Conservation (phyloP, 768 basidiomycete species). For the Exidia glandulosa region DNA sequence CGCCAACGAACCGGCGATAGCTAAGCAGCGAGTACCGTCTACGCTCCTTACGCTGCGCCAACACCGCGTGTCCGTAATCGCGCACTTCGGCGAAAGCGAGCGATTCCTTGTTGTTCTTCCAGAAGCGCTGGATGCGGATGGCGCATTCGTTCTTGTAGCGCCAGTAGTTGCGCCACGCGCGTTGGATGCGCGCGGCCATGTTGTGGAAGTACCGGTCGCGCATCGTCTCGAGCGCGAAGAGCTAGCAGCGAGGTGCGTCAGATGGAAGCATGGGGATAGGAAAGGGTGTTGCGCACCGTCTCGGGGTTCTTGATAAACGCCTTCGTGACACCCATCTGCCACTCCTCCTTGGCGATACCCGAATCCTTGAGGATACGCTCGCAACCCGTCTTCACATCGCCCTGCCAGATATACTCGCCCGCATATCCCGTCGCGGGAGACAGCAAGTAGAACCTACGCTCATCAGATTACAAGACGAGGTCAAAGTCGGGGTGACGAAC, state of each 20-base stretch:
- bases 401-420: constrained; percentile 95
- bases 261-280: not conserved
- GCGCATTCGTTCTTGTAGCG: constrained; percentile 94
- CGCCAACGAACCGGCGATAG: constrained; percentile 90
- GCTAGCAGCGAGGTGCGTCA: constrained; percentile 31
- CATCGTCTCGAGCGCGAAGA: constrained; percentile 98
- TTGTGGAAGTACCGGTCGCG: constrained; percentile 99
- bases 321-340: constrained; percentile 99
- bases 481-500: constrained; percentile 7
- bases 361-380: constrained; percentile 88
- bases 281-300: constrained; percentile 45
- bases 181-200: constrained; percentile 95
- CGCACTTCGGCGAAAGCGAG: constrained; percentile 81
- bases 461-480: not conserved
- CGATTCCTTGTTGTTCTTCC: constrained; percentile 95
- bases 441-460: constrained; percentile 68
- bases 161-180: constrained; percentile 92
- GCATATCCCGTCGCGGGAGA: constrained; percentile 95
- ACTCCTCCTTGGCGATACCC: constrained; percentile 91
- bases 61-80: constrained; percentile 72
- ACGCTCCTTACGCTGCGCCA: constrained; percentile 87
- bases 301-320: constrained; percentile 99
- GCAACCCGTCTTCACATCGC: constrained; percentile 84
- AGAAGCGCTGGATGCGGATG: constrained; percentile 90
- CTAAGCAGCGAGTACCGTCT: constrained; percentile 87